Conservation (phyloP, 176 grass and related monocot genomes). For the Olyra latifolia region DNA sequence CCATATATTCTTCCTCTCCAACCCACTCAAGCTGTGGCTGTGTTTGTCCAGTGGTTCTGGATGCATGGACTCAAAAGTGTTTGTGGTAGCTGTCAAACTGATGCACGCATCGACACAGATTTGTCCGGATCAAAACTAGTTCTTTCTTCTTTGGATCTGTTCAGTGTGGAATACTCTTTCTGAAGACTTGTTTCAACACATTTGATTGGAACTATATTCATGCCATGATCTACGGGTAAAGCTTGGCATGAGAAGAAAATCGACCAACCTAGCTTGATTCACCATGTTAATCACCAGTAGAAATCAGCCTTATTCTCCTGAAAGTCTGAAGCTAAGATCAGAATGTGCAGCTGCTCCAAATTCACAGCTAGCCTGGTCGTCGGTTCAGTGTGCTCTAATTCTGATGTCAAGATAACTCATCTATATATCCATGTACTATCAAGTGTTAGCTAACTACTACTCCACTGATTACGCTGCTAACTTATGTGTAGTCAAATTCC, state of each 20-base stretch:
- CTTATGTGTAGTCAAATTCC: background rate
- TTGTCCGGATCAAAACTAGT: conserved; percentile 30
- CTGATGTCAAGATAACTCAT: background rate
- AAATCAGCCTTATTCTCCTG: background rate
- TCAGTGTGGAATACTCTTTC: background rate
- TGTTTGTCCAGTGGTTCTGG: background rate
- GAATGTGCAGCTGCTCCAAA: background rate
- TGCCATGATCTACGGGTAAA: background rate
- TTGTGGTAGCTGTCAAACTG: conserved; percentile 6
- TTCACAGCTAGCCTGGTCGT: background rate
- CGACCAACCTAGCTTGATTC: background rate
- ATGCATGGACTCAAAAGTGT: background rate
- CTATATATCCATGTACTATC: background rate
- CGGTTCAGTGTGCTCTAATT: background rate
- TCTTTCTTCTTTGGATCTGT: background rate
- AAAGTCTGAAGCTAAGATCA: background rate
- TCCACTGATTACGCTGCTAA: conserved; percentile 7
- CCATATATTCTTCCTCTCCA: conserved; percentile 7
- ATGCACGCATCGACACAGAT: background rate
- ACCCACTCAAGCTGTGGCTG: conserved; percentile 36
- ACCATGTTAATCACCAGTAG: background rate
- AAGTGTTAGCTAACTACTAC: background rate
- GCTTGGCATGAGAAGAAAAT: background rate
- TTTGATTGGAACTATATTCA: background rate
- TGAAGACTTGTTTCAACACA: background rate